These are phyloP conservation scores for Prunus yedoensis DNA, from an alignment of 331 rosid genomes.

Conservation along the genomic window DNA sequence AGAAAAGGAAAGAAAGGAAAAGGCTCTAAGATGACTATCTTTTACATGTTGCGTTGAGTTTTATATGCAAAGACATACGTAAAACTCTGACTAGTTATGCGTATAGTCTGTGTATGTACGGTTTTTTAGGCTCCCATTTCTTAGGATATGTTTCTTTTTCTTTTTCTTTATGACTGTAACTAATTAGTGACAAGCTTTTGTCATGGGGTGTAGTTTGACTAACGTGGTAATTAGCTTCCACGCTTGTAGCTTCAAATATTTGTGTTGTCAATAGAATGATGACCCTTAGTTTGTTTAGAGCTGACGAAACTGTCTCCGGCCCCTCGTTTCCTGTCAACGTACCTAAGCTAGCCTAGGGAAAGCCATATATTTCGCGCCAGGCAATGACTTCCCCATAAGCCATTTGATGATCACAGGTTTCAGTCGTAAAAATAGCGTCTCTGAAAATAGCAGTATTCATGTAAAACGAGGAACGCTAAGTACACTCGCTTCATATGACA, in stretches of 20 bases:
- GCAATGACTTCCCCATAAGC: neutral
- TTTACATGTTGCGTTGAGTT: neutral
- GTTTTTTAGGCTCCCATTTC: neutral
- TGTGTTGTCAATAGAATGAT: neutral
- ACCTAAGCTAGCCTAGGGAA: neutral
- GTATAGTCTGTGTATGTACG: neutral
- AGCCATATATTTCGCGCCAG: neutral
- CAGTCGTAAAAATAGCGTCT: neutral
- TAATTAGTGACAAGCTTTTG: no score
- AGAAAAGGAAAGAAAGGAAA: neutral
- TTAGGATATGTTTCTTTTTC: no score
- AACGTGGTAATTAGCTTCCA: neutral
- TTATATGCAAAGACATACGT: neutral
- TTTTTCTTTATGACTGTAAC: no score
- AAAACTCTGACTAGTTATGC: neutral
- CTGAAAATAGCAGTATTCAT: neutral
- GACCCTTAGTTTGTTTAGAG: neutral
- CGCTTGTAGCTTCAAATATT: neutral
- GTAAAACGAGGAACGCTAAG: neutral
- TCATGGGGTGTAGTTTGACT: no score
- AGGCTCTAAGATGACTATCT: neutral
- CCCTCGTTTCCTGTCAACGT: constrained; percentile 4
- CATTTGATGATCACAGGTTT: neutral
- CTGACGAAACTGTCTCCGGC: neutral
- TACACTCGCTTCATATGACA: no score